Evolutionary conservation across 441 rosid species (phyloP).

Genomic region (Erysimum cheiri): DNA sequence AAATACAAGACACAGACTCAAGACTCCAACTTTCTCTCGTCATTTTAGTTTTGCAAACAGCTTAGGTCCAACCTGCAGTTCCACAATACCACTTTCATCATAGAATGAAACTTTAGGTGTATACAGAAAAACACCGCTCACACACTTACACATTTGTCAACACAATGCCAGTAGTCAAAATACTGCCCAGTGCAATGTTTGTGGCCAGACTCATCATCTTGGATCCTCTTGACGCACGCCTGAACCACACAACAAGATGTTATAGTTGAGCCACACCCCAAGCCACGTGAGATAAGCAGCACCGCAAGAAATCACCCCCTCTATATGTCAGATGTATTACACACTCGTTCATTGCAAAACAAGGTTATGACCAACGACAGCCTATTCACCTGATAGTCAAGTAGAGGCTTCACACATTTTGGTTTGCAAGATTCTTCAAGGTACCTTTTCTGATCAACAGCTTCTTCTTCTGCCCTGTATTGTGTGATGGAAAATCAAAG

Average conservation of each 20-base stretch:
- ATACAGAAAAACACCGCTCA: slow-evolving; percentile 10
- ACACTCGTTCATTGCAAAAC: neutral
- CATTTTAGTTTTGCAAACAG: slow-evolving; percentile 56
- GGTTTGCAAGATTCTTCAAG: slow-evolving; percentile 76
- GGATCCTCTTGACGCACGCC: slow-evolving; percentile 74
- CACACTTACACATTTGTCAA: slow-evolving; percentile 75
- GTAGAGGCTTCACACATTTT: slow-evolving; percentile 63
- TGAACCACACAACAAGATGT: slow-evolving; percentile 29
- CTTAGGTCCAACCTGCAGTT: slow-evolving; percentile 62
- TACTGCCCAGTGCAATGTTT: slow-evolving; percentile 84
- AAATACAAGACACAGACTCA: slow-evolving; percentile 5
- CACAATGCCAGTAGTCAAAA: slow-evolving; percentile 69
- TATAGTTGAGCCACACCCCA: neutral
- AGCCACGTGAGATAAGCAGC: slow-evolving; percentile 1
- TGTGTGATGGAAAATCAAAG: slow-evolving; percentile 1
- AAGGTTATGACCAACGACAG: neutral
- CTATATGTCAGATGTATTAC: slow-evolving; percentile 1
- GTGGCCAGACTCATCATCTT: slow-evolving; percentile 67
- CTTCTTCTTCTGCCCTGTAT: slow-evolving; percentile 74
- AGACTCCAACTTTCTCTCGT: slow-evolving; percentile 17
- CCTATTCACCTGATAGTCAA: slow-evolving; percentile 55
- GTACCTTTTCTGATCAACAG: slow-evolving; percentile 60
- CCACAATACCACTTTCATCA: slow-evolving; percentile 6
- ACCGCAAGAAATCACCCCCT: neutral
- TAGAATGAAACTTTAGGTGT: slow-evolving; percentile 11